Conservation (phyloP, 352 stramenopile species). For the Pseudoperonospora humuli region DNA sequence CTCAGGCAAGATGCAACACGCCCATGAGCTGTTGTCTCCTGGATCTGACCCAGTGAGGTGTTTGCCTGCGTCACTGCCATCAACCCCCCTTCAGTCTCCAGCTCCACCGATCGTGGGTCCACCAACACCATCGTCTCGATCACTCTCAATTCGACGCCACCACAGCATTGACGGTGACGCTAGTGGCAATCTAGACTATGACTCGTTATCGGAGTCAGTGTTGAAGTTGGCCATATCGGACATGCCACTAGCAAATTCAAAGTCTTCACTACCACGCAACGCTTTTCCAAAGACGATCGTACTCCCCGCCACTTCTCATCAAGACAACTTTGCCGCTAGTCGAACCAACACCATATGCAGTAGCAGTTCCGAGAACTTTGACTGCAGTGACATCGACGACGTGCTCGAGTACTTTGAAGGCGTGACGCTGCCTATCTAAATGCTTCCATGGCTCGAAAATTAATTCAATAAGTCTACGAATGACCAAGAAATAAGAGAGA, state of each 20-base stretch:
- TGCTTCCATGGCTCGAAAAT: neutral
- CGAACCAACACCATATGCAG: slow-evolving; percentile 15
- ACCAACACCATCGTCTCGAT: slow-evolving; percentile 1
- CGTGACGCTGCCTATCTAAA: slow-evolving; percentile 52
- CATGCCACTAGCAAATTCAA: slow-evolving; percentile 6
- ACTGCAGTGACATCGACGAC: slow-evolving; percentile 52
- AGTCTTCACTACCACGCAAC: neutral
- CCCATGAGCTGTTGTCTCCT: slow-evolving; percentile 22
- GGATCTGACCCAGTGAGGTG: slow-evolving; percentile 12
- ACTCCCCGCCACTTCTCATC: neutral
- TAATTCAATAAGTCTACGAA: neutral
- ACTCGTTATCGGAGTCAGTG: slow-evolving; percentile 14
- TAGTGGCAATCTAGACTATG: slow-evolving; percentile 8
- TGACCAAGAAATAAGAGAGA: too few species aligned
- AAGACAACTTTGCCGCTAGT: slow-evolving; percentile 2
- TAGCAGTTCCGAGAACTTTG: slow-evolving; percentile 27
- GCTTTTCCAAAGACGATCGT: neutral
- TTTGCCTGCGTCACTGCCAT: slow-evolving; percentile 12
- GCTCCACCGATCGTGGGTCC: slow-evolving; percentile 14
- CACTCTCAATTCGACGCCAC: slow-evolving; percentile 5
- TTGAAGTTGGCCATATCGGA: slow-evolving; percentile 13
- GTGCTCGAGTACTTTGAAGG: slow-evolving; percentile 74
- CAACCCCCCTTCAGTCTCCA: slow-evolving; percentile 20
- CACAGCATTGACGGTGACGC: neutral
- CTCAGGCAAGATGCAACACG: neutral